Base-by-base conservation (phyloP, 2,329 filamentous ascomycete genomes). In the Phialemonium atrogriseum region DNA sequence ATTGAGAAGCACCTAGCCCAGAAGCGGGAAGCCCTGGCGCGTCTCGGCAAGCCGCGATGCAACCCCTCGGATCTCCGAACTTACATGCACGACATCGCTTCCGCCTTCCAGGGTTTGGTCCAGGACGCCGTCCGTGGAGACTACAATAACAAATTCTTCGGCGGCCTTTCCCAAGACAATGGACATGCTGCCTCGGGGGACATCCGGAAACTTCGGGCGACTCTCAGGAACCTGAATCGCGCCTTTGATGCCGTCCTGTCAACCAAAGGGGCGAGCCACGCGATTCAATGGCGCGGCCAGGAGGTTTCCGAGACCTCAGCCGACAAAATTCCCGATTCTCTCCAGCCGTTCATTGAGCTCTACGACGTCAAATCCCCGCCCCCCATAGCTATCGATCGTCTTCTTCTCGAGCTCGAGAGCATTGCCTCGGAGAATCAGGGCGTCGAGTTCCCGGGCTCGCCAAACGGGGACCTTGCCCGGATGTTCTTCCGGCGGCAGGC, bases 111-210 rank as follows among this genome's bases (percentile, higher is more conserved):
- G 16, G 39, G 45, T 1, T 43, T 68, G n/a, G 54, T 51, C 3
- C 41, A 41, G 3, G 47, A 59, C 15, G 59, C 57, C 0, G 33
- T 64, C n/a, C 52, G 56, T 29, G 64, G 63, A 1, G 49, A 49
- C 14, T 66, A 66, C 31, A 32, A 19, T 0, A 52, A 65, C 35
- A 35, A 46, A 0, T 66, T 64, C 36, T 66, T 66, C 25, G 52
- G 55, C 4, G 46, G 40, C 7, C 20, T 46, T 3, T 45, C 42
- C 11, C 30, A 23, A 45, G 34, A 66, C 17, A 32, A 7, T 23
- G 22, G 6, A 15, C 16, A 7, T 32, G 30, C 25, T 16, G 30
- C 4, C 32, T 41, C 13, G 21, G 34, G 2, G 1, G 38, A 38
- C 4, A 36, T 44, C 13, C 41, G 34, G 10, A 42, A 55, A 24